Conservation (phyloP, 495 filamentous ascomycete species). For the Pseudevernia furfuracea region DNA sequence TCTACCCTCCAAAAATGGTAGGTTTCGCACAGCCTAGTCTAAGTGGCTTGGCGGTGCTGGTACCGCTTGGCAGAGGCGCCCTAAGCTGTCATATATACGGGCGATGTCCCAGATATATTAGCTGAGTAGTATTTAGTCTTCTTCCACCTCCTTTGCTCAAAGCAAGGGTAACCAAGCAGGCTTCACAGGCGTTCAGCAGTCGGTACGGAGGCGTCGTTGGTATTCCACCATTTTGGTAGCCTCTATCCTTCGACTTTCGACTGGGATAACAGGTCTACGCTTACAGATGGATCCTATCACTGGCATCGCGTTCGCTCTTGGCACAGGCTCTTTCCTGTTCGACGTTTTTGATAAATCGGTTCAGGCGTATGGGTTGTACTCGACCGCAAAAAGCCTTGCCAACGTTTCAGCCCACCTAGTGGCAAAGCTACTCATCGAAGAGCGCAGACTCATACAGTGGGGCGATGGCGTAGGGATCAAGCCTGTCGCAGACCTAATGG, state of each 20-base stretch:
- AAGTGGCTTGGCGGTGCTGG: too few species aligned
- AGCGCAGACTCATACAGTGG: background rate
- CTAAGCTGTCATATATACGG: too few species aligned
- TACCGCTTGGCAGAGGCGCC: background rate
- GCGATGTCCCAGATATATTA: too few species aligned
- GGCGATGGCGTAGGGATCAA: background rate
- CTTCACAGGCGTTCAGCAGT: too few species aligned
- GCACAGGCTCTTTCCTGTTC: background rate
- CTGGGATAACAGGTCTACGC: background rate
- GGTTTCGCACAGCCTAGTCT: too few species aligned
- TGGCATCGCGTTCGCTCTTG: background rate
- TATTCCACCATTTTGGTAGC: background rate
- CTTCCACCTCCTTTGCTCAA: background rate
- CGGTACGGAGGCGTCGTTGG: too few species aligned
- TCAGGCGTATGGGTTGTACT: background rate
- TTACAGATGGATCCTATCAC: background rate
- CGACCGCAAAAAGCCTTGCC: background rate
- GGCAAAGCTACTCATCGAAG: background rate
- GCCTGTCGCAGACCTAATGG: background rate
- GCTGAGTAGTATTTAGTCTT: background rate
- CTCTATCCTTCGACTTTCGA: background rate
- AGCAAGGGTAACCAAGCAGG: background rate
- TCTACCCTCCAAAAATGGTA: too few species aligned
- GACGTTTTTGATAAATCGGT: background rate
- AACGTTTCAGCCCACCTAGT: background rate